Percentiles rank a stretch among this genome's conserved stretches.
These are phyloP conservation scores for Sclerotinia borealis DNA, from an alignment of 2,329 filamentous ascomycete species.

Conservation along the genomic window DNA sequence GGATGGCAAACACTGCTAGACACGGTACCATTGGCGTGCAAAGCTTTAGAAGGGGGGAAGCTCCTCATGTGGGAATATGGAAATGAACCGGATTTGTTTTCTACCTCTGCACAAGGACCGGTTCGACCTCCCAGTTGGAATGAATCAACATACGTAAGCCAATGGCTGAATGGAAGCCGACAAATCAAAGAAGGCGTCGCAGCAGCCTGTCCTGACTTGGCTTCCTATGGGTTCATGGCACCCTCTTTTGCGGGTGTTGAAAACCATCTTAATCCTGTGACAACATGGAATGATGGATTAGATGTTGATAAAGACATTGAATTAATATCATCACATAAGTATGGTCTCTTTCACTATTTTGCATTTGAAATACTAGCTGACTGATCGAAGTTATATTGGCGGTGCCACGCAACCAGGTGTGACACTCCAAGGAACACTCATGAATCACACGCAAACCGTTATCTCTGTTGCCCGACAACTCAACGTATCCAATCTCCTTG, in stretches of 20 bases:
- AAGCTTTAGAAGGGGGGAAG: constrained; percentile 44
- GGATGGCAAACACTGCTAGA: constrained; percentile 47
- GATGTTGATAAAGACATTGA: constrained; percentile 44
- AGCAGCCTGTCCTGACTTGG: constrained; percentile 45
- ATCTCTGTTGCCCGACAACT: constrained; percentile 40
- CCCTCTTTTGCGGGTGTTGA: constrained; percentile 50
- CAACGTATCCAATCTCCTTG: constrained; percentile 31
- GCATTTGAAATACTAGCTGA: constrained; percentile 3
- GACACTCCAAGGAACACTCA: constrained; percentile 54
- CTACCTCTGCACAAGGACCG: constrained; percentile 44
- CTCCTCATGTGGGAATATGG: constrained; percentile 57
- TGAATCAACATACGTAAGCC: constrained; percentile 48
- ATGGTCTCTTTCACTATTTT: constrained; percentile 21
- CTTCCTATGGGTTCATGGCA: constrained; percentile 46
- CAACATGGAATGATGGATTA: constrained; percentile 49
- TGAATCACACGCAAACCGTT: constrained; percentile 55
- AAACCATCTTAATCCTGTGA: constrained; percentile 46
- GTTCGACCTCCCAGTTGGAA: constrained; percentile 48
- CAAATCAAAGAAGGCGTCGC: constrained; percentile 42
- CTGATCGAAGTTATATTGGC: constrained; percentile 49
- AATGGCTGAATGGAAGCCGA: constrained; percentile 52
- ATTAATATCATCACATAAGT: constrained; percentile 56
- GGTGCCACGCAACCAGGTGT: constrained; percentile 54
- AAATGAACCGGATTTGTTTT: constrained; percentile 58
- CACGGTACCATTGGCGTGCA: constrained; percentile 52